Evolutionary conservation across 805 yeast genomes (phyloP), one percentile per base, ranked within the genome.

Genomic region (Sugiyamaella marilandica): DNA sequence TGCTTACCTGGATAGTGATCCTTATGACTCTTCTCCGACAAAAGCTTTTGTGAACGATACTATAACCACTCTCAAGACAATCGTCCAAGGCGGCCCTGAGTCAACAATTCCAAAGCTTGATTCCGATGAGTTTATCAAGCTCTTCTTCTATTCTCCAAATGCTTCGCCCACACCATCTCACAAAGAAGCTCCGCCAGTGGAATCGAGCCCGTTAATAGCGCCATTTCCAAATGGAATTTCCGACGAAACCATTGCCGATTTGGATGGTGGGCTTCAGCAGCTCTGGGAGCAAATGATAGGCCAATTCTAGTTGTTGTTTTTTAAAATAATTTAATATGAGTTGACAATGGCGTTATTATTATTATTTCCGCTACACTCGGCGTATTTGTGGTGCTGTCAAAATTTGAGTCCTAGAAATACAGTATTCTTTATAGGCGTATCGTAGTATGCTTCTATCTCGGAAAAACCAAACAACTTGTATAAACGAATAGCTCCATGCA

Each of bases 1-100:
- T 26, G 47, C 54, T 11, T 51, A 51, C 31, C 50, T 51, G 10
- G 54, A 51, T 13, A 47, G 54, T 18, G 54, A 39, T 39, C 43
- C 43, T 2, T 39, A 39, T 9, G 43, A 39, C 24, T 16, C 43
- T 14, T 39, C 43, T 39, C 19, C 43, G 5, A 39, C 43, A 10
- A 39, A 39, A 10, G 43, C 43, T 14, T 39, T 39, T 19, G 47
- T 44, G 19, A 44, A 44, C 18, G 47, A 44, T 10, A 44, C 36
- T 11, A 24, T 44, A 10, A 44, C 16, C 5, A 32, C 47, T 16
- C 24, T 44, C 24, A 39, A 39, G 19, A 39, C 43, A 16, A 39
- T 39, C 9, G 24, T 39, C 8, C 43, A 39, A 19, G 24, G 43
- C 8, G 43, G 43, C 5, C 43, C 43, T 16, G 43, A 39, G 5